Conservation (phyloP, 176 grass and related monocot species). For the Guadua angustifolia region DNA sequence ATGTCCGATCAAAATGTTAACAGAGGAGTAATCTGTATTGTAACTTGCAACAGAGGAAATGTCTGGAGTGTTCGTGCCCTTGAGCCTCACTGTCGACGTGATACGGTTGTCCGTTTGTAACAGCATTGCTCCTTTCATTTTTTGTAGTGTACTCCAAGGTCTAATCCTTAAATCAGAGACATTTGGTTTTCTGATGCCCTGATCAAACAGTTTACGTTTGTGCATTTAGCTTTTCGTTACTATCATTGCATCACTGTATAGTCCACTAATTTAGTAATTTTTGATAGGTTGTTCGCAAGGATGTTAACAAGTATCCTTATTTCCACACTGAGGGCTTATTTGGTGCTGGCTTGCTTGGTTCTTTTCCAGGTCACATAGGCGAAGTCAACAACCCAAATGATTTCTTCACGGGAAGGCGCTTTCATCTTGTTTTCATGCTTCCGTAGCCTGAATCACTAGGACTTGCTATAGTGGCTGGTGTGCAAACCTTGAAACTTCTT, state of each 20-base stretch:
- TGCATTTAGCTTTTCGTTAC: background rate
- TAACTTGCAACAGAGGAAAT: no score
- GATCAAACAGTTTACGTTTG: background rate
- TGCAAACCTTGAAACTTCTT: background rate
- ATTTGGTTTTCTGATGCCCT: no score
- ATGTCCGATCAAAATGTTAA: background rate
- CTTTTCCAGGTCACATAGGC: slow-evolving; percentile 68
- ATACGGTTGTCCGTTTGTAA: no score
- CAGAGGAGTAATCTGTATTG: background rate
- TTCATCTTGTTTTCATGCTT: slow-evolving; percentile 20
- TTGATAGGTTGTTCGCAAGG: background rate
- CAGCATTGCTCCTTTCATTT: no score
- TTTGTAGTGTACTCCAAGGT: no score
- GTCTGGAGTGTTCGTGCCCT: no score
- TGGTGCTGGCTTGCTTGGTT: background rate
- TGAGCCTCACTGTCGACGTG: no score
- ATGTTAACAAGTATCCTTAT: background rate
- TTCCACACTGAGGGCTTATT: background rate
- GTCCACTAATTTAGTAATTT: background rate
- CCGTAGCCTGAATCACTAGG: background rate
- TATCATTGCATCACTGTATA: background rate
- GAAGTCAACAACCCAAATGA: slow-evolving; percentile 78
- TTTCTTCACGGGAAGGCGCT: slow-evolving; percentile 90
- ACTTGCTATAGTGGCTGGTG: background rate
- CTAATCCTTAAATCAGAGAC: no score